These are phyloP conservation scores for Globisporangium solare DNA, from an alignment of 352 stramenopile species.

Conservation along the genomic window DNA sequence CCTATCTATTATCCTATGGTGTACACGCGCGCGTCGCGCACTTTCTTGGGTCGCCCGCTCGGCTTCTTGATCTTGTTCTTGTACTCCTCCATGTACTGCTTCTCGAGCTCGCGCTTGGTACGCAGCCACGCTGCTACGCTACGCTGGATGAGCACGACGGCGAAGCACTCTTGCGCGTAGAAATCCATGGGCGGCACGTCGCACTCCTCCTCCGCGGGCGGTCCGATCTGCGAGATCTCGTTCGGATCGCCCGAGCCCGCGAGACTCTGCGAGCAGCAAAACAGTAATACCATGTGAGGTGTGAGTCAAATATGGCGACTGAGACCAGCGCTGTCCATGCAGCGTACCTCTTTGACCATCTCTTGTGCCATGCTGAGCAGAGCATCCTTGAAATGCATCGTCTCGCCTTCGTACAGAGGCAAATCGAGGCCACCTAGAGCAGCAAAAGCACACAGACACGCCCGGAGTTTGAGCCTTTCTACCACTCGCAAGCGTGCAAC, in stretches of 20 bases:
- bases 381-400: constrained; percentile 86
- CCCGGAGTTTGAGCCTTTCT: no score
- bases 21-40: constrained; percentile 70
- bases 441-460: constrained; percentile 2
- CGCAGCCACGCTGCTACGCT: constrained; percentile 54
- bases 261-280: no score
- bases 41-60: constrained; percentile 65
- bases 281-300: not conserved
- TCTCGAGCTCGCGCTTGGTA: constrained; percentile 64
- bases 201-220: constrained; percentile 25
- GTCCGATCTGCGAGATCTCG: constrained; percentile 38
- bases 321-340: not conserved
- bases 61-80: constrained; percentile 86
- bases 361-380: constrained; percentile 73
- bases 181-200: constrained; percentile 51
- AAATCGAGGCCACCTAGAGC: constrained; percentile 55
- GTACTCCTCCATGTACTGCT: constrained; percentile 76
- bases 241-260: constrained; percentile 19
- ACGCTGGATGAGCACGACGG: constrained; percentile 51
- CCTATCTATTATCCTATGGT: constrained; percentile 43
- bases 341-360: constrained; percentile 73
- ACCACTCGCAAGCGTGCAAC: no score
- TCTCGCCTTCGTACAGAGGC: constrained; percentile 76
- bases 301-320: constrained; percentile 1
- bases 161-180: constrained; percentile 64